Percentiles rank a stretch among this genome's conserved stretches.
Evolutionary conservation across 2,329 filamentous ascomycete species (phyloP).

Genomic region (Ophiobolus disseminans): DNA sequence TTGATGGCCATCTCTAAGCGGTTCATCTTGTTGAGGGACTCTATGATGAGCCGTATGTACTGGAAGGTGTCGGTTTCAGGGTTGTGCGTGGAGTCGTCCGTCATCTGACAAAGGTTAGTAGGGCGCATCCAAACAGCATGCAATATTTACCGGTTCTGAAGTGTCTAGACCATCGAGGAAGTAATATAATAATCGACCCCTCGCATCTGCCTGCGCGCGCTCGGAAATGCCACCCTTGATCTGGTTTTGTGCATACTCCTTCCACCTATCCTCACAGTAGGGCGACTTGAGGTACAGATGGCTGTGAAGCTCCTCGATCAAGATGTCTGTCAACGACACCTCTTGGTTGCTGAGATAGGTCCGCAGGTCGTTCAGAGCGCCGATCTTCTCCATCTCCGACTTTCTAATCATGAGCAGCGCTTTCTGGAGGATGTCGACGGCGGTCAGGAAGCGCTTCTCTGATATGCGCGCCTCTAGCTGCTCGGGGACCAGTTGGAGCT

Average conservation of each 20-base stretch:
- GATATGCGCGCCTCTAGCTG: slow-evolving; percentile 93
- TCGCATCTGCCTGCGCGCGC: slow-evolving; percentile 44
- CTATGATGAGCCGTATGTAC: slow-evolving; percentile 86
- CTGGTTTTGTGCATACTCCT: slow-evolving; percentile 75
- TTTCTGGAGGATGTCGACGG: slow-evolving; percentile 89
- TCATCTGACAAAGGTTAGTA: slow-evolving; percentile 57
- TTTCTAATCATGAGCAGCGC: slow-evolving; percentile 83
- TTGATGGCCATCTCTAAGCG: slow-evolving; percentile 86
- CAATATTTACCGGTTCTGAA: slow-evolving; percentile 45
- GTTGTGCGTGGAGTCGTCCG: slow-evolving; percentile 90
- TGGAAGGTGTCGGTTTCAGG: slow-evolving; percentile 95
- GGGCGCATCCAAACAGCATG: not conserved
- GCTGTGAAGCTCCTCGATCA: slow-evolving; percentile 97
- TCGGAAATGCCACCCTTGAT: slow-evolving; percentile 51
- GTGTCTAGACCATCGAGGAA: slow-evolving; percentile 66
- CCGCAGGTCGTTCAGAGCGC: slow-evolving; percentile 83
- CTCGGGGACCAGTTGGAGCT: slow-evolving; percentile 86
- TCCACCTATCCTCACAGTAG: slow-evolving; percentile 97
- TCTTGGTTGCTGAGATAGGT: slow-evolving; percentile 94
- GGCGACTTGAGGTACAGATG: slow-evolving; percentile 97
- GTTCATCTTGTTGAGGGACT: slow-evolving; percentile 88
- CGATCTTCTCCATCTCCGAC: slow-evolving; percentile 89
- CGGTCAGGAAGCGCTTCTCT: slow-evolving; percentile 91
- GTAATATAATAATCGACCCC: slow-evolving; percentile 62
- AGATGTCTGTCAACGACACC: slow-evolving; percentile 86